Evolutionary conservation across 2,329 filamentous ascomycete genomes (phyloP), one percentile per base, ranked within the genome.

Genomic region (Botrytis medusae): DNA sequence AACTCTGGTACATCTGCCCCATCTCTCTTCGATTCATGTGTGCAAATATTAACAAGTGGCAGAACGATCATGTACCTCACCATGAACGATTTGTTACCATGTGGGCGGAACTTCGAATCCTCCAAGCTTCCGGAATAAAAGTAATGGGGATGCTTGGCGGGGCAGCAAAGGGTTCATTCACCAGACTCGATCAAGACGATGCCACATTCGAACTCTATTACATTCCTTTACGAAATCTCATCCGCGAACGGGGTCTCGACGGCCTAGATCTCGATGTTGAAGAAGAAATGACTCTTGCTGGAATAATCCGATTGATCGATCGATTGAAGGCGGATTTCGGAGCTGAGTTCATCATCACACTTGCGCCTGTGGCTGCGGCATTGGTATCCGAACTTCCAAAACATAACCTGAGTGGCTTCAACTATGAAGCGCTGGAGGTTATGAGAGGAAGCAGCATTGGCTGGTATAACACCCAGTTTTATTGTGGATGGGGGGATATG

Each of bases 381-480:
- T 83, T 95, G 57, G 83, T 93, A 74, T 83, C 80, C 37, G 81
- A 81, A 44, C 83, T 87, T 18, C 83, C 90, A 40, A 81, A 82
- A 22, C 87, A 91, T 59, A 92, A 93, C 80, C 86, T 97, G 4
- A 94, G 91, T 74, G 95, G 94, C 0, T 97, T 97, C 82, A 87
- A 90, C 80, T 97, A 97, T 82, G 86, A 89, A 62, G 85, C 90
- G 18, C 86, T 98, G 3, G 93, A 97, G 80, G 85, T 87, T 18
- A 86, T 89, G 81, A 86, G 89, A 9, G 91, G 91, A 0, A 82
- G 82, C 25, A 87, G 91, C 61, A 92, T 97, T 42, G 86, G 87
- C 4, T 98, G 94, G 89, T 97, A 97, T 82, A 97, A 97, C 80
- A 87, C 91, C 9, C 95, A 98, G 80, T 97, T 97, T 82, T 98